These are phyloP conservation scores for Corinectria fuckeliana DNA, from an alignment of 2,329 filamentous ascomycete genomes.

Conservation along the genomic window DNA sequence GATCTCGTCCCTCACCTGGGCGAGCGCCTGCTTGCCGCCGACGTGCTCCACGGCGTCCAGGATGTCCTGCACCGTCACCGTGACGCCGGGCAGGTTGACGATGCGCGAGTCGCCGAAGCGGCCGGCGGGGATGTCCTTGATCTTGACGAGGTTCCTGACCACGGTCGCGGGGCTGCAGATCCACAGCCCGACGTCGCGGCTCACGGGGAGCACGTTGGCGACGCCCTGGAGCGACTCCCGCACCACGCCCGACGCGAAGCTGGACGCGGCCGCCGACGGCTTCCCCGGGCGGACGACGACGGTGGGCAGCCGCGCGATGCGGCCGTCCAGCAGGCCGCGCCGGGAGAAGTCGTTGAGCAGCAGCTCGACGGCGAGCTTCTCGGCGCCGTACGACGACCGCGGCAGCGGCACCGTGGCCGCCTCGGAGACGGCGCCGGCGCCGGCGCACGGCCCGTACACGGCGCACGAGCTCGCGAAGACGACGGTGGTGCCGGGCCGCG, in stretches of 20 bases:
- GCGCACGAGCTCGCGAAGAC: conserved; percentile 66
- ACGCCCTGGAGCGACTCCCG: conserved; percentile 59
- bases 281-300: conserved; percentile 66
- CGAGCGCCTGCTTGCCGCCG: conserved; percentile 52
- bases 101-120: conserved; percentile 48
- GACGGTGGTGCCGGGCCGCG: conserved; percentile 57
- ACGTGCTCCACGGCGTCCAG: conserved; percentile 56
- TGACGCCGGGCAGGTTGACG: conserved; percentile 59
- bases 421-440: conserved; percentile 27
- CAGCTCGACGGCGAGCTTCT: conserved; percentile 67
- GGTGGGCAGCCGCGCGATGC: conserved; percentile 64
- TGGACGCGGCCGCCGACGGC: conserved; percentile 66
- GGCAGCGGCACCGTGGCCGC: conserved; percentile 46
- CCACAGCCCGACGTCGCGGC: conserved; percentile 55
- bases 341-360: conserved; percentile 48
- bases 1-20: conserved; percentile 53
- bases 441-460: conserved; percentile 56
- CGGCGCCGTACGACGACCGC: conserved; percentile 66
- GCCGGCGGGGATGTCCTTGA: conserved; percentile 49
- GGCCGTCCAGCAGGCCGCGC: conserved; percentile 61
- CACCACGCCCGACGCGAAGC: conserved; percentile 67
- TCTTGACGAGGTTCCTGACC: conserved; percentile 55
- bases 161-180: conserved; percentile 59
- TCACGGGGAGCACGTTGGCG: conserved; percentile 54
- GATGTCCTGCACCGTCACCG: conserved; percentile 60